Evolutionary conservation across 1,284 basidiomycete species (phyloP).

Genomic region (Schizophyllum amplum): DNA sequence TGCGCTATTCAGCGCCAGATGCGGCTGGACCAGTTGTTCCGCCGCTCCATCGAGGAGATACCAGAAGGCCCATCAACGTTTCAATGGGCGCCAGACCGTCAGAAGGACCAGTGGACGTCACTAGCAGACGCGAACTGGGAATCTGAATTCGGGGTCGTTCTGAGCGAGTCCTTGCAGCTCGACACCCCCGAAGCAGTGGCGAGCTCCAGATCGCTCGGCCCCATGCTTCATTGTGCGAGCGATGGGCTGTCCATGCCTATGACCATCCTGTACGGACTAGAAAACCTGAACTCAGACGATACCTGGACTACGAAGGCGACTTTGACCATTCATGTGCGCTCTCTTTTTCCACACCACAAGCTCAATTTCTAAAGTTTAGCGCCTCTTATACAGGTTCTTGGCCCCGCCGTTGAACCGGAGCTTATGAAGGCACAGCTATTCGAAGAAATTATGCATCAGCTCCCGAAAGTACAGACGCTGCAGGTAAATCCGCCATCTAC

Average conservation of each 20-base stretch:
- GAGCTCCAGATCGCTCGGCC: slow-evolving; percentile 13
- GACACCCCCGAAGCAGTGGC: slow-evolving; percentile 2
- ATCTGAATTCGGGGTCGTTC: background rate
- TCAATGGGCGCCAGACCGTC: background rate
- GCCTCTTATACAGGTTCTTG: slow-evolving; percentile 20
- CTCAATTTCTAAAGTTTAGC: background rate
- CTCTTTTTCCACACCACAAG: background rate
- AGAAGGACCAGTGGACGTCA: background rate
- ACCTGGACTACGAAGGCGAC: slow-evolving; percentile 19
- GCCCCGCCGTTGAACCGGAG: slow-evolving; percentile 19
- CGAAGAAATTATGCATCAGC: slow-evolving; percentile 29
- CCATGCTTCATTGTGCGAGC: slow-evolving; percentile 10
- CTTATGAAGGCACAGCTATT: slow-evolving; percentile 20
- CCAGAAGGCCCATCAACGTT: background rate
- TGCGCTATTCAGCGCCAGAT: slow-evolving; percentile 23
- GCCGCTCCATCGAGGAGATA: background rate
- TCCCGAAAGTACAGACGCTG: slow-evolving; percentile 24
- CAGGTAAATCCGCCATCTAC: slow-evolving; percentile 15
- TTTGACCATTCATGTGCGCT: slow-evolving; percentile 5
- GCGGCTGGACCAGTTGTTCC: background rate
- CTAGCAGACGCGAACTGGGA: background rate
- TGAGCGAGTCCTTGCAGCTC: background rate
- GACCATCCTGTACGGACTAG: slow-evolving; percentile 25
- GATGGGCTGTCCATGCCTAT: slow-evolving; percentile 24
- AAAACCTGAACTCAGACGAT: slow-evolving; percentile 19